Evolutionary conservation across 768 basidiomycete genomes (phyloP), one percentile per base, ranked within the genome.

Genomic region (Tremella mesenterica): DNA sequence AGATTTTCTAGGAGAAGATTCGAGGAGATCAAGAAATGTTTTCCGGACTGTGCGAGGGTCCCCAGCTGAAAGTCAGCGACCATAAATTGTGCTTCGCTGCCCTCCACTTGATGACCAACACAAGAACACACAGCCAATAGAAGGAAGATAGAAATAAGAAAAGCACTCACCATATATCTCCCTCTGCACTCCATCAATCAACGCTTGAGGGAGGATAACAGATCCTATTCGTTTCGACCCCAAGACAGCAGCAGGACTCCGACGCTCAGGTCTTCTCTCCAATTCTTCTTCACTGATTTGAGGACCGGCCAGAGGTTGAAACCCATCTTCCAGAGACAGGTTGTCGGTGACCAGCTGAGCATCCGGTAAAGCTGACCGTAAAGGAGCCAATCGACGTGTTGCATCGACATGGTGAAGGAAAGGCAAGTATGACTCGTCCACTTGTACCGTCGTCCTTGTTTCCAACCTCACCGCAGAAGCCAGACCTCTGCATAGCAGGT

Each of bases 191-290:
- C 84, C 75, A 12, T 76, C 76, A 59, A 83, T 79, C 38, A 96
- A 76, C 70, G 90, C 84, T 8, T 78, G 71, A 0, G 91, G 85
- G 12, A 96, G 64, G 12, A 84, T 75, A 7, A 90, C 81, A 39
- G 83, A 75, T 8, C 88, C 86, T 44, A 88, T 78, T 38, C 79
- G 75, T 53, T 82, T 78, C 60, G 85, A 84, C 16, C 90, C 92
- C 70, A 86, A 86, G 21, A 77, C 75, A 18, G 89, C 88, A 20
- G 87, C 88, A 38, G 87, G 85, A 23, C 88, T 88, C 67, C 85
- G 85, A 48, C 81, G 76, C 39, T 75, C 30, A 38, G 41, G 16
- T 6, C n/a, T n/a, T n/a, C n/a, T n/a, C n/a, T n/a, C n/a, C n/a
- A n/a, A n/a, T n/a, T n/a, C n/a, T n/a, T n/a, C n/a, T n/a, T n/a